A percentile compares a stretch with the other conserved stretches of the same genome.
Evolutionary conservation across 257 asterid genomes (phyloP).

Genomic region (Rauvolfia tetraphylla): DNA sequence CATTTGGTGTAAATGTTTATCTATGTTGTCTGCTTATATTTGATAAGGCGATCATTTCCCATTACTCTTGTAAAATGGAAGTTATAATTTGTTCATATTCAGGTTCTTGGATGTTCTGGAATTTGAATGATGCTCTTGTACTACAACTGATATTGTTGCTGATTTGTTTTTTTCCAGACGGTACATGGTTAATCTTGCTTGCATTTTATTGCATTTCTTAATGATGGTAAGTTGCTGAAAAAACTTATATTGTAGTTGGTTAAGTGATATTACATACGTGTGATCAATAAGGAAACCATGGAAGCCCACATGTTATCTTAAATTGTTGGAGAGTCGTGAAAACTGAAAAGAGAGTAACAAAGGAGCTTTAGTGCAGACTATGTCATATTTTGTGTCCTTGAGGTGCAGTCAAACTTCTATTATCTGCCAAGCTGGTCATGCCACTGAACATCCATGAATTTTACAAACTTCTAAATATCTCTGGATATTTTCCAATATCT

Average conservation of each 20-base stretch:
- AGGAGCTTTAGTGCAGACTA: background rate
- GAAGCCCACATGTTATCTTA: background rate
- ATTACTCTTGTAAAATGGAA: background rate
- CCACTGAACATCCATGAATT: background rate
- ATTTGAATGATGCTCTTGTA: background rate
- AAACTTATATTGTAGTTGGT: background rate
- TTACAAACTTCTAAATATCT: background rate
- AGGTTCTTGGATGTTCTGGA: background rate
- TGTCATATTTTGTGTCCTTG: background rate
- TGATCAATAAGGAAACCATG: too few species aligned
- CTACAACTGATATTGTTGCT: background rate
- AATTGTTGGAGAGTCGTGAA: background rate
- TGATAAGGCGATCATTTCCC: background rate
- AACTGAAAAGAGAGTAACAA: background rate
- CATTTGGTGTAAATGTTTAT: background rate
- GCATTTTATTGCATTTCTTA: background rate
- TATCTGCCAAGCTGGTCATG: background rate
- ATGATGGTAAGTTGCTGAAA: background rate
- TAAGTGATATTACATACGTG: background rate
- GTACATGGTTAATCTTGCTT: background rate
- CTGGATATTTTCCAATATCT: background rate
- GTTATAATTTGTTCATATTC: background rate
- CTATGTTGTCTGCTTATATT: background rate
- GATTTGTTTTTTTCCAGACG: background rate
- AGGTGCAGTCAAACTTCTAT: background rate